Conservation (phyloP, 1,284 basidiomycete genomes). For the Cronartium quercuum region DNA sequence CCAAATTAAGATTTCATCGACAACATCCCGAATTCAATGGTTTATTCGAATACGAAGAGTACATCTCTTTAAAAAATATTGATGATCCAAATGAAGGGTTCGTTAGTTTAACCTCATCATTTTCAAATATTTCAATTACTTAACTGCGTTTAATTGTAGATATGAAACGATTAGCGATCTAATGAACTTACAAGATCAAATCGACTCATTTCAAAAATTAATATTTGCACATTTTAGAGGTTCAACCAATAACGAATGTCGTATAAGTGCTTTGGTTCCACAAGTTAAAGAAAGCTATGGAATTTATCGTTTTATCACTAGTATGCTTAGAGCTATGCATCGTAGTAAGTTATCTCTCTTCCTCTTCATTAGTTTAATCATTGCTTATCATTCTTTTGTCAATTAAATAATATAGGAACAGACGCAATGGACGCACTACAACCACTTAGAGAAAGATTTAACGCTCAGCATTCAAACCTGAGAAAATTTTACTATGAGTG, state of each 20-base stretch:
- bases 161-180: constrained; percentile 94
- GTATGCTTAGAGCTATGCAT: constrained; percentile 92
- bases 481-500: constrained; percentile 97
- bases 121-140: constrained; percentile 11
- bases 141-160: constrained; percentile 52
- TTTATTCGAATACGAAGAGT: constrained; percentile 93
- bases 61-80: constrained; percentile 87
- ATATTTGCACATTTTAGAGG: constrained; percentile 86
- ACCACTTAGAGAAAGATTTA: constrained; percentile 75
- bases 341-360: constrained; percentile 58
- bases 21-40: constrained; percentile 92
- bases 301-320: constrained; percentile 93
- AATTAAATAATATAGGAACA: constrained; percentile 65
- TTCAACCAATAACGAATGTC: constrained; percentile 87
- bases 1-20: constrained; percentile 91
- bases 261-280: constrained; percentile 85
- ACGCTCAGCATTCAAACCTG: constrained; percentile 77
- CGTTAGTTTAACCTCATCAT: constrained; percentile 44
- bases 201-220: constrained; percentile 93
- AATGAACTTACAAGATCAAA: constrained; percentile 92
- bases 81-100: constrained; percentile 97
- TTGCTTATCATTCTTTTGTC: constrained; percentile 5
- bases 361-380: not conserved
- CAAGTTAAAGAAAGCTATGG: constrained; percentile 96
- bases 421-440: constrained; percentile 78